Base-by-base conservation (phyloP, 805 yeast genomes). In the Cyberlindnera mycetangii region DNA sequence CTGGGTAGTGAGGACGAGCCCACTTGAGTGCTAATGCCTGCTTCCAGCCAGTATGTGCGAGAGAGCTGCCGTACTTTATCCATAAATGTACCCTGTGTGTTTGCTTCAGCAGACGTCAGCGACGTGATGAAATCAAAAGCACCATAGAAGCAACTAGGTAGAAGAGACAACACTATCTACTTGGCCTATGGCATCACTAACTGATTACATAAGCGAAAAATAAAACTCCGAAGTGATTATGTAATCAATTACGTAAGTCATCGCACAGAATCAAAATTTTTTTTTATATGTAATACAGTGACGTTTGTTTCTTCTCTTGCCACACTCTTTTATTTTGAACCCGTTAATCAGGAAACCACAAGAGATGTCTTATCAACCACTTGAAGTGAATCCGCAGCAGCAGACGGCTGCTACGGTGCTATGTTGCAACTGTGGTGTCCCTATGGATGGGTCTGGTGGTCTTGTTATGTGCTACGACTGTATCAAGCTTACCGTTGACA, bases 381-480 rank as follows among this genome's bases (percentile, higher is more conserved):
- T 68, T 42, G 69, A 68, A 41, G 58, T 53, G 28, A 53, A 56
- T 25, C 70, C 68, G 35, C 69, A 57, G 17, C 65, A 62, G 18
- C 54, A 52, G 14, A 53, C 58, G 8, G 76, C 72, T 16, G 95
- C 97, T 27, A 93, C 98, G 2, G 93, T 93, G 49, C 79, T 93
- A 47, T 93, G 99, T 74, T 89, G 96, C 69, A 89, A 88, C 83
- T 93, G 99, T 83, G 98, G 98, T 69, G 88, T 85, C 45, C 97
- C 98, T 35, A 88, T 93, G 79, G 98, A 93, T 63, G 98, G 98
- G 35, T 88, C 97, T 19, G 70, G 80, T 20, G 96, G 97, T 12
- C 70, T 90, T 45, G 95, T 89, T 21, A 89, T 92, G 95, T 93
- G 99, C 71, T 83, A 87, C 73, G 98, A 93, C 68, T 93, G 99